A percentile compares a stretch with the other conserved stretches of the same genome.
Evolutionary conservation across 495 filamentous ascomycete genomes (phyloP).

Genomic region (Daldinia loculata): DNA sequence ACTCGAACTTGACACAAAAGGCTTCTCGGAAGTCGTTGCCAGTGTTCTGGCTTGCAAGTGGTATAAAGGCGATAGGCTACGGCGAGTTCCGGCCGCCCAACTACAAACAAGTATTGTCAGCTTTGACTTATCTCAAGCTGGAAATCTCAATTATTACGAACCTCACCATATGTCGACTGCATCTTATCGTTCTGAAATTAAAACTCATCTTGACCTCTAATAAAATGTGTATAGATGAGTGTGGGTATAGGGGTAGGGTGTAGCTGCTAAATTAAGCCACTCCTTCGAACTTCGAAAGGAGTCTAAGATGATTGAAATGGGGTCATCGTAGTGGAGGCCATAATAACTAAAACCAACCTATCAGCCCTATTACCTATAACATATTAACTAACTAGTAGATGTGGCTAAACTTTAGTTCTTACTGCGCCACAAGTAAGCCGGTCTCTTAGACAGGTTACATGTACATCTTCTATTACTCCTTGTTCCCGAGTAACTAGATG

Average conservation of each 20-base stretch:
- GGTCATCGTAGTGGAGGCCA: background rate
- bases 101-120: slow-evolving; percentile 13
- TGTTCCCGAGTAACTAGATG: no score
- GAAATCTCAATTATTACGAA: background rate
- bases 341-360: background rate
- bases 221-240: background rate
- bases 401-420: background rate
- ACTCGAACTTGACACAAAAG: slow-evolving; percentile 28
- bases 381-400: background rate
- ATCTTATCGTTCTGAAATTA: slow-evolving; percentile 13
- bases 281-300: no score
- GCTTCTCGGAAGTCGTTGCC: slow-evolving; percentile 21
- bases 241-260: no score
- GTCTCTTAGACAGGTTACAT: no score
- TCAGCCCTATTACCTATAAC: background rate
- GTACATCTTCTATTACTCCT: no score
- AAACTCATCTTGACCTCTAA: slow-evolving; percentile 20
- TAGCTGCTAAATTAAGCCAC: no score
- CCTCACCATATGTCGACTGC: slow-evolving; percentile 16
- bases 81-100: slow-evolving; percentile 2
- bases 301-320: background rate
- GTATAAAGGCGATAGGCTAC: background rate
- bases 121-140: background rate
- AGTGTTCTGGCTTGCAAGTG: slow-evolving; percentile 18
- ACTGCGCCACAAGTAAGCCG: background rate